Evolutionary conservation across 805 yeast species (phyloP).

Genomic region (Cyberlindnera bimundalis): DNA sequence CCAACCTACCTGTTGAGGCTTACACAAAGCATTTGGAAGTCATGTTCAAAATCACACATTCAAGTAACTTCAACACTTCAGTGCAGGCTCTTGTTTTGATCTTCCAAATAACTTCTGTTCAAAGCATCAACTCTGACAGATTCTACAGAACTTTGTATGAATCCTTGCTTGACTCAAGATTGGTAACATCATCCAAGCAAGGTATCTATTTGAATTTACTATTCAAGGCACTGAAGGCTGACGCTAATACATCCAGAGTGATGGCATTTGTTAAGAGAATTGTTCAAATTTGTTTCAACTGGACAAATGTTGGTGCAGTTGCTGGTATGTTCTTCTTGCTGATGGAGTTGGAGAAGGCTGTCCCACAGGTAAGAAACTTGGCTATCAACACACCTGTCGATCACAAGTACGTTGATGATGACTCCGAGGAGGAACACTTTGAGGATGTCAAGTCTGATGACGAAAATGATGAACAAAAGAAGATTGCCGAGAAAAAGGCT

Average conservation of each 20-base stretch:
- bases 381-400: constrained; percentile 52
- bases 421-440: constrained; percentile 33
- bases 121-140: constrained; percentile 57
- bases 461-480: constrained; percentile 27
- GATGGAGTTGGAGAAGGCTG: constrained; percentile 58
- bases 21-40: constrained; percentile 79
- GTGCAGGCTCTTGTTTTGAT: constrained; percentile 88
- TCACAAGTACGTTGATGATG: constrained; percentile 46
- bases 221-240: constrained; percentile 78
- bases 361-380: constrained; percentile 66
- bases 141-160: constrained; percentile 88
- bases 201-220: constrained; percentile 85
- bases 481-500: constrained; percentile 5
- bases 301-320: constrained; percentile 86
- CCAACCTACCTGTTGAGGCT: constrained; percentile 65
- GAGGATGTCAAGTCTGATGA: constrained; percentile 31
- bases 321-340: constrained; percentile 79
- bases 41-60: constrained; percentile 85
- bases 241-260: constrained; percentile 57
- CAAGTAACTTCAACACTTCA: constrained; percentile 90
- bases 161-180: constrained; percentile 78
- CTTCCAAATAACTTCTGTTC: constrained; percentile 69
- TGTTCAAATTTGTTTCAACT: constrained; percentile 76
- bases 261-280: constrained; percentile 90
- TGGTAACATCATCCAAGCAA: constrained; percentile 85